Conservation (phyloP, 768 basidiomycete species). For the Termitomyces sp. region DNA sequence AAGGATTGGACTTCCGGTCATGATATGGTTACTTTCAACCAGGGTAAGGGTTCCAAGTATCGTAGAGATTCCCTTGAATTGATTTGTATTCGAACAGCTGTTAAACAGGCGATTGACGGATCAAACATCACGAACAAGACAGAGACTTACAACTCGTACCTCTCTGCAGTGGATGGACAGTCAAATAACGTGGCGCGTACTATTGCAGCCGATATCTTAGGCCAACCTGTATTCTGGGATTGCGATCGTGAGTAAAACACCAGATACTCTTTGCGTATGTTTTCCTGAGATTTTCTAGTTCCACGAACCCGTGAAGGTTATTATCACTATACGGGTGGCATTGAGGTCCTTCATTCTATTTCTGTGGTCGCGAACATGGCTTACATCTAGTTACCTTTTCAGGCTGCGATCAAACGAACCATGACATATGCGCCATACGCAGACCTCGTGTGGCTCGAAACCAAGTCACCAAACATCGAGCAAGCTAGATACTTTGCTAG, state of each 20-base stretch:
- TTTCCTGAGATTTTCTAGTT: constrained; percentile 38
- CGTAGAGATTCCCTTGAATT: constrained; percentile 1
- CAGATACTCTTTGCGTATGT: background rate
- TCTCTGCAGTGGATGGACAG: constrained; percentile 53
- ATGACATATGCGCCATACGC: constrained; percentile 81
- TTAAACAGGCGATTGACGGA: constrained; percentile 52
- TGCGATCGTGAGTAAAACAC: constrained; percentile 68
- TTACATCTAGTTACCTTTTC: background rate
- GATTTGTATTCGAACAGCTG: constrained; percentile 36
- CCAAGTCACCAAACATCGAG: constrained; percentile 79
- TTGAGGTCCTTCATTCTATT: constrained; percentile 43
- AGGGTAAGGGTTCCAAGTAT: constrained; percentile 49
- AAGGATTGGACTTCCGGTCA: constrained; percentile 68
- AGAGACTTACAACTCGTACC: constrained; percentile 56
- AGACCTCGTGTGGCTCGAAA: constrained; percentile 92
- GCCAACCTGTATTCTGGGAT: constrained; percentile 76
- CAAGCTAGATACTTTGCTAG: constrained; percentile 78
- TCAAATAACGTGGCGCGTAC: constrained; percentile 71
- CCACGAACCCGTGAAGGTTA: constrained; percentile 91
- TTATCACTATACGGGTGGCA: constrained; percentile 81
- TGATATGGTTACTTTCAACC: constrained; percentile 77
- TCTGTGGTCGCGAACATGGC: background rate
- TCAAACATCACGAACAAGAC: constrained; percentile 53
- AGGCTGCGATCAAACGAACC: constrained; percentile 80
- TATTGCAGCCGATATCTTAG: constrained; percentile 73